Percentiles rank a stretch among this genome's conserved stretches.
Evolutionary conservation across 306 rosid species (phyloP).

Genomic region (Dalbergia oliveri): DNA sequence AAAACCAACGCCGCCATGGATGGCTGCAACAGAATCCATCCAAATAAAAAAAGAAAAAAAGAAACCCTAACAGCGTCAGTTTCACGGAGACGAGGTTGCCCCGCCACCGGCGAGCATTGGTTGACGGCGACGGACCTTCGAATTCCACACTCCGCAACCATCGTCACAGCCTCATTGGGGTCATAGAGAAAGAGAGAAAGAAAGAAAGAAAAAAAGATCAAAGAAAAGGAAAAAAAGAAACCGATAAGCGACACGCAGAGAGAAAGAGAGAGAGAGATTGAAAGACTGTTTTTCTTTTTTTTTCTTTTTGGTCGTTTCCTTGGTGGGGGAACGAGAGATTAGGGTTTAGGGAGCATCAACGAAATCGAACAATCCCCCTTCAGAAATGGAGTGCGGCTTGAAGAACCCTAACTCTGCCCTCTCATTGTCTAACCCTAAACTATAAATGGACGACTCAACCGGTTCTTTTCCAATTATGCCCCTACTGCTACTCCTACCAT

Average conservation of each 20-base stretch:
- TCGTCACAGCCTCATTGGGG: slow-evolving; percentile 51
- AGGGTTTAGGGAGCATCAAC: slow-evolving; percentile 3
- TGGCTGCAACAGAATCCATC: slow-evolving; percentile 54
- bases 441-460: neutral
- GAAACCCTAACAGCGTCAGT: slow-evolving; percentile 2
- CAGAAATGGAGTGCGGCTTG: slow-evolving; percentile 17
- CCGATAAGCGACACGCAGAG: neutral
- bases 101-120: slow-evolving; percentile 46
- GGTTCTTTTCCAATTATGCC: neutral
- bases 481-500: neutral
- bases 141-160: slow-evolving; percentile 60
- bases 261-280: neutral
- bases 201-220: neutral
- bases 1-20: slow-evolving; percentile 42
- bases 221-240: neutral
- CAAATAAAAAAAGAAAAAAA: neutral
- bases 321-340: neutral
- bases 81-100: slow-evolving; percentile 43
- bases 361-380: slow-evolving; percentile 3
- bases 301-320: neutral
- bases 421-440: no score
- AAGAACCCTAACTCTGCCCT: slow-evolving; percentile 6
- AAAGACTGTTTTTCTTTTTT: neutral
- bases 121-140: slow-evolving; percentile 9
- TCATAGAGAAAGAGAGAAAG: slow-evolving; percentile 1